phyloP scores from a whole-genome alignment of 768 basidiomycete genomes.

The Phylloporus rhodoxanthus region DNA sequence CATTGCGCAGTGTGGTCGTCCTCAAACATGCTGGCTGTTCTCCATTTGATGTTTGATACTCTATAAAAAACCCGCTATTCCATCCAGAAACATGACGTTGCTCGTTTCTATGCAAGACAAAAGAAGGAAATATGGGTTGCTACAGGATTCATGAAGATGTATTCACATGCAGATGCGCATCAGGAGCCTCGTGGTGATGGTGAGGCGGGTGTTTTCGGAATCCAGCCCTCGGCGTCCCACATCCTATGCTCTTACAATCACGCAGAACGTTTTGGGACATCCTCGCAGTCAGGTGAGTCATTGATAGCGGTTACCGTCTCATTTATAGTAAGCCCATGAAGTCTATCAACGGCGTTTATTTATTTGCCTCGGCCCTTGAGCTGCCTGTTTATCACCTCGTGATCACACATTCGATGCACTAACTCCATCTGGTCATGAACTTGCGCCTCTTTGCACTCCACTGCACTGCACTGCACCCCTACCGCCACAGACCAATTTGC shows the following conservation, averaged over 20 bases:
- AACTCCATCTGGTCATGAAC: conserved; percentile 1
- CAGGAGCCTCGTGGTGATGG: conserved; percentile 1
- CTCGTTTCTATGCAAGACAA: conserved; percentile 1
- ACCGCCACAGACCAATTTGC: not conserved
- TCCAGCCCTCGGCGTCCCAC: not conserved
- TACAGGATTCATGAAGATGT: not conserved
- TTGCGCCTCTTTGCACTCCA: not conserved
- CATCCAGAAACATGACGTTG: not conserved
- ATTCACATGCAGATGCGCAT: not conserved
- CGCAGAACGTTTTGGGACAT: not conserved
- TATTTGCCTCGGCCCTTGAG: not conserved
- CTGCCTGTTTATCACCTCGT: not conserved
- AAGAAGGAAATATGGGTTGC: not conserved
- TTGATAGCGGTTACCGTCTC: not conserved
- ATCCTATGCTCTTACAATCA: not conserved
- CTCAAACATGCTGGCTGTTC: not conserved
- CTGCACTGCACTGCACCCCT: not conserved
- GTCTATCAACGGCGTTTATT: not conserved
- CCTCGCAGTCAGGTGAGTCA: not conserved
- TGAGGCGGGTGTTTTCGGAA: not conserved
- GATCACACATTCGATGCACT: not conserved
- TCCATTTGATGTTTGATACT: conserved; percentile 2
- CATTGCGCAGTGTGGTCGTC: not conserved
- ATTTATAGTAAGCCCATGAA: not conserved
- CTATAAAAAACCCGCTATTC: not conserved